A percentile compares a stretch with the other conserved stretches of the same genome.
These are phyloP conservation scores for Vicia faba DNA, from an alignment of 306 rosid genomes.

Conservation along the genomic window DNA sequence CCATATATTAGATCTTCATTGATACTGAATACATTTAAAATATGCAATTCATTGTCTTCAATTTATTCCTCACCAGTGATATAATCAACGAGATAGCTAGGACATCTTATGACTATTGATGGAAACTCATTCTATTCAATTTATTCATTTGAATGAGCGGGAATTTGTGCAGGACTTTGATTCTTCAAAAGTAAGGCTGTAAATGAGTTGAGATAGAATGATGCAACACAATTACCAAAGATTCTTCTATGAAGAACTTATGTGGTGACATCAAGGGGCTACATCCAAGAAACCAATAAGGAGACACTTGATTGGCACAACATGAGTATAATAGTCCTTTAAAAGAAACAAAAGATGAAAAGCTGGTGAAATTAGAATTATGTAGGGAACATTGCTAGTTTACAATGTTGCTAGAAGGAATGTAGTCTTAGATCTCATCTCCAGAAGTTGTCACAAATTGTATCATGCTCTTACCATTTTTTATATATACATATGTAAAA, in stretches of 20 bases:
- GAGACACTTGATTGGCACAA: constrained; percentile 90
- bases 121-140: no score
- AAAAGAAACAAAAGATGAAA: constrained; percentile 57
- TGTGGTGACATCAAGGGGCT: constrained; percentile 77
- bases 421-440: constrained; percentile 72
- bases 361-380: constrained; percentile 57
- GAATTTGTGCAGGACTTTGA: no score
- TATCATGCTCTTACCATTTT: constrained; percentile 91
- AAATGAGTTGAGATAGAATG: no score
- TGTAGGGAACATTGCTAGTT: constrained; percentile 62
- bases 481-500: no score
- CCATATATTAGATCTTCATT: no score
- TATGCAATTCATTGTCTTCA: no score
- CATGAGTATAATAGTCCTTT: constrained; percentile 83
- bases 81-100: no score
- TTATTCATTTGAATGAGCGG: no score
- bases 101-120: no score
- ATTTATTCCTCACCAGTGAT: no score
- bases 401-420: constrained; percentile 57
- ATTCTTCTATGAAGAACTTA: constrained; percentile 87
- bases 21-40: no score
- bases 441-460: constrained; percentile 81
- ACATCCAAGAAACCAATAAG: constrained; percentile 92
- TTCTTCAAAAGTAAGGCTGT: no score
- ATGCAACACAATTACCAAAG: constrained; percentile 92